Evolutionary conservation across 2,329 filamentous ascomycete genomes (phyloP), one percentile per base, ranked within the genome.

Genomic region (Aspergillus hiratsukae): DNA sequence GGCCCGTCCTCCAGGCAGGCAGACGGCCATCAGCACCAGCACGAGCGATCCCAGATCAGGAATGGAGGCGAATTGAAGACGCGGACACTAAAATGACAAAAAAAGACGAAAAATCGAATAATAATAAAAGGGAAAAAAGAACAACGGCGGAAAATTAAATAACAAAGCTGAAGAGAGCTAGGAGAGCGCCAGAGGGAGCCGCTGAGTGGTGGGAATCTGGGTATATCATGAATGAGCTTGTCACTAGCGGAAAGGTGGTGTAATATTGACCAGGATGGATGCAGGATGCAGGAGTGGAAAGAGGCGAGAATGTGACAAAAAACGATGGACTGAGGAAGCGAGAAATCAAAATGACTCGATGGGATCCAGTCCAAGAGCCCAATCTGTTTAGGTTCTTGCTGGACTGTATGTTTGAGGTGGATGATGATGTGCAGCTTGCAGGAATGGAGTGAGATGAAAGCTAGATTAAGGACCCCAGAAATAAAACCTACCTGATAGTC

Each of bases 261-360:
- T 72, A 72, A 73, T 72, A 68, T 68, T 61, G 66, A 65, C 69
- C 61, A 69, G 69, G 69, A 67, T 73, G 62, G 60, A 65, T 70
- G 69, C 69, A 72, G 66, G 63, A 69, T 61, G 64, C 67, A 69
- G 65, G 64, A 66, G 62, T 21, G 10, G 11, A 45, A 45, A 63
- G 65, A 59, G 49, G 58, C 52, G 61, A 57, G 61, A 62, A 64
- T 63, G 66, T 67, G 61, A 60, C 56, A 61, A 52, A 58, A 57
- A 57, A 45, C 43, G 49, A 56, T 52, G 51, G 46, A 23, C 35
- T 56, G 58, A 48, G 56, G 58, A 60, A 59, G 60, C 55, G 60
- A 58, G 57, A 49, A 11, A 52, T 31, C 37, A 10, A 29, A 23
- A 48, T 41, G 56, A 57, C 58, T 59, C 51, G 56, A 57, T 49